Evolutionary conservation across 2,329 filamentous ascomycete species (phyloP).

Genomic region (Cercospora sp.): DNA sequence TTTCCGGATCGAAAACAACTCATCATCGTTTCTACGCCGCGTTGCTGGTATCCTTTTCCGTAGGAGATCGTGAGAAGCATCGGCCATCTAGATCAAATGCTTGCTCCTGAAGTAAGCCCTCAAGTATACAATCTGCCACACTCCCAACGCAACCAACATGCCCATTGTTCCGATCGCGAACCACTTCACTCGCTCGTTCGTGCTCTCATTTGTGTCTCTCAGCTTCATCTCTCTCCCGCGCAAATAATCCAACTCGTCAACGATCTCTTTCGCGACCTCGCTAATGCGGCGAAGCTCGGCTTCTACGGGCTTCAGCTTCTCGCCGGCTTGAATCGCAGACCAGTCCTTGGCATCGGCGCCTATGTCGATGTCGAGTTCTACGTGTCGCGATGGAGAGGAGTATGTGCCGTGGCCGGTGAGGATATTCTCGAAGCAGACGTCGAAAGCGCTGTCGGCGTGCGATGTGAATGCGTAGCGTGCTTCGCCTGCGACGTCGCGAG

Average conservation of each 20-base stretch:
- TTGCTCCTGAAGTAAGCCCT: slow-evolving; percentile 89
- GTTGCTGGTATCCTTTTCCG: neutral
- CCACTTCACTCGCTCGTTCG: slow-evolving; percentile 98
- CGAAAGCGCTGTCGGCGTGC: slow-evolving; percentile 86
- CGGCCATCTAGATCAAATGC: slow-evolving; percentile 49
- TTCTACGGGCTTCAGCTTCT: slow-evolving; percentile 97
- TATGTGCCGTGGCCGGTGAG: slow-evolving; percentile 54
- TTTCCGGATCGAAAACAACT: neutral
- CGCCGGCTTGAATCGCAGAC: slow-evolving; percentile 90
- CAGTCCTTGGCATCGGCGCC: slow-evolving; percentile 97
- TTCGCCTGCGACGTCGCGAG: slow-evolving; percentile 89
- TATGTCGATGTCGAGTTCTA: slow-evolving; percentile 94
- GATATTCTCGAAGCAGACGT: slow-evolving; percentile 93
- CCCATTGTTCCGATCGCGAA: slow-evolving; percentile 94
- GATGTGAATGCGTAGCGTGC: slow-evolving; percentile 92
- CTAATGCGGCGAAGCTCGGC: slow-evolving; percentile 90
- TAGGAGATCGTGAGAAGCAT: neutral
- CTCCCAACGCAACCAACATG: slow-evolving; percentile 83
- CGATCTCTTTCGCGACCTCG: slow-evolving; percentile 85
- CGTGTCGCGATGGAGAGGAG: slow-evolving; percentile 61
- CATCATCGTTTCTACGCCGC: neutral
- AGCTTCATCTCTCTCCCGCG: slow-evolving; percentile 87
- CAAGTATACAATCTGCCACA: slow-evolving; percentile 97
- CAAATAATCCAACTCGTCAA: slow-evolving; percentile 95
- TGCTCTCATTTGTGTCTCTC: slow-evolving; percentile 98